Evolutionary conservation across 208 protist species (phyloP).

Genomic region (Leishmania turanica): DNA sequence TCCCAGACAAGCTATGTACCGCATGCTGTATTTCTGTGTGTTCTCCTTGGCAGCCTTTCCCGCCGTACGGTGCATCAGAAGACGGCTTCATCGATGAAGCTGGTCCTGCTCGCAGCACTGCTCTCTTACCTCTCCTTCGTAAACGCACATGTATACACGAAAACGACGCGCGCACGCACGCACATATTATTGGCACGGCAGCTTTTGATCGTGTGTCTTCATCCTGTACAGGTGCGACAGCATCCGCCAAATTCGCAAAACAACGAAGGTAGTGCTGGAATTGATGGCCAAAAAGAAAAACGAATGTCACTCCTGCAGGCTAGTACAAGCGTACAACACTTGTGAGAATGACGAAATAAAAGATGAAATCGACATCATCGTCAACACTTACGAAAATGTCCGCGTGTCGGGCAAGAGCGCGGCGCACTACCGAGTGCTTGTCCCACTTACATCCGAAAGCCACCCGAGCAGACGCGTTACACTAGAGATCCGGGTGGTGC

Average conservation of each 20-base stretch:
- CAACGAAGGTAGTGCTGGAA: not conserved
- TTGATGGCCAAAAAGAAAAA: slow-evolving; percentile 38
- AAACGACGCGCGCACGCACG: not conserved
- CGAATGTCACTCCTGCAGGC: slow-evolving; percentile 27
- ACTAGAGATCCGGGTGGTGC: slow-evolving; percentile 61
- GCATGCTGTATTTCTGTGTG: not conserved
- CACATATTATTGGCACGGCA: not conserved
- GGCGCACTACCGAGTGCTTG: slow-evolving; percentile 46
- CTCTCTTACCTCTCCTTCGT: not conserved
- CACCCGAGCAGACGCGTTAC: slow-evolving; percentile 41
- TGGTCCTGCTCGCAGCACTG: not conserved
- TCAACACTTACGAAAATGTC: slow-evolving; percentile 65
- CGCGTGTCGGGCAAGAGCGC: slow-evolving; percentile 41
- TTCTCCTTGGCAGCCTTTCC: not conserved
- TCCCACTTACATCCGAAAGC: slow-evolving; percentile 47
- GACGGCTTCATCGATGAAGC: not conserved
- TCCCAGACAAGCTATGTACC: not conserved
- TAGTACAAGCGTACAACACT: slow-evolving; percentile 60
- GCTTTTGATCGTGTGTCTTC: not conserved
- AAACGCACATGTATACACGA: slow-evolving; percentile 1
- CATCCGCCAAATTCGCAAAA: not conserved
- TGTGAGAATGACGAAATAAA: slow-evolving; percentile 50
- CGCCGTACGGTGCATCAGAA: not conserved
- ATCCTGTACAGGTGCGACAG: not conserved
- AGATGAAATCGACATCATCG: slow-evolving; percentile 74